Evolutionary conservation across 1,284 basidiomycete genomes (phyloP).

Genomic region (Calocybe gambosa): DNA sequence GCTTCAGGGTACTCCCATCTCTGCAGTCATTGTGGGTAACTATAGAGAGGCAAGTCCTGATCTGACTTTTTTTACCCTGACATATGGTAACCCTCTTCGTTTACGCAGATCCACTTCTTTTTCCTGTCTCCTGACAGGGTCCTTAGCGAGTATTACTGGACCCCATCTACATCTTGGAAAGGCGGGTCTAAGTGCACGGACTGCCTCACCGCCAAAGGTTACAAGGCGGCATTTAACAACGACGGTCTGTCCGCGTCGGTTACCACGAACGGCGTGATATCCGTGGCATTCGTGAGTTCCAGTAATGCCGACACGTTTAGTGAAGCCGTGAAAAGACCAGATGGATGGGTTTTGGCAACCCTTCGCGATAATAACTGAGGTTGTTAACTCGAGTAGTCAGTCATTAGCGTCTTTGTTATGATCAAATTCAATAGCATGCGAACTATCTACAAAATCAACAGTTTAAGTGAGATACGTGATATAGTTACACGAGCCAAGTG

Average conservation of each 20-base stretch:
- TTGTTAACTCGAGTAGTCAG: no score
- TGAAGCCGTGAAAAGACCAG: neutral
- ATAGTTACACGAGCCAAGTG: no score
- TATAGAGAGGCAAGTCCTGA: neutral
- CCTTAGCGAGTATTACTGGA: constrained; percentile 6
- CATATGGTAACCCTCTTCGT: no score
- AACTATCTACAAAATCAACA: no score
- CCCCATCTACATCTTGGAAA: neutral
- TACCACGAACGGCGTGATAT: neutral
- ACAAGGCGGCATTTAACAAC: neutral
- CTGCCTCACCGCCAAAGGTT: neutral
- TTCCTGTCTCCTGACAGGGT: constrained; percentile 6
- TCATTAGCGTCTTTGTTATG: no score
- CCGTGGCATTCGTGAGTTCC: neutral
- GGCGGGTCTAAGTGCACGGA: neutral
- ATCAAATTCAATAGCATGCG: no score
- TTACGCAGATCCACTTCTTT: constrained; percentile 3
- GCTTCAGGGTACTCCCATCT: neutral
- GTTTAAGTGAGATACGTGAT: no score
- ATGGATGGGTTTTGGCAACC: neutral
- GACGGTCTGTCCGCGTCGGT: neutral
- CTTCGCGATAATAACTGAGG: neutral
- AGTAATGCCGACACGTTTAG: neutral
- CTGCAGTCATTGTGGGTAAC: neutral
- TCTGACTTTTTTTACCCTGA: neutral